phyloP scores from a whole-genome alignment of 164 flowering plant species.

The Pachysandra terminalis region DNA sequence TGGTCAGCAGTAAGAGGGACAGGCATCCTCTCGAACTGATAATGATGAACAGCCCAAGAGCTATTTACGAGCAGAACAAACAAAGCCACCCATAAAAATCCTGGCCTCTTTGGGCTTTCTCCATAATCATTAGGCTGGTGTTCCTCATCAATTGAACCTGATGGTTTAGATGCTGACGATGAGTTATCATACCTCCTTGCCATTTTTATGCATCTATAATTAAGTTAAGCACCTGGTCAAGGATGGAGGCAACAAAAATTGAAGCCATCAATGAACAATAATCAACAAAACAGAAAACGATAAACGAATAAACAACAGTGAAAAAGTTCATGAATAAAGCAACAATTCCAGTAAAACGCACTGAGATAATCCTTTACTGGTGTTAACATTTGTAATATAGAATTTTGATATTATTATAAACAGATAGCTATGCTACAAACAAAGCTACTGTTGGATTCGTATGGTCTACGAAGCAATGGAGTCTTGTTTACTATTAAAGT shows the following conservation, averaged over 20 bases:
- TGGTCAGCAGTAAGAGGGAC: slow-evolving; percentile 52
- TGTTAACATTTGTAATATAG: too few relatives aligned
- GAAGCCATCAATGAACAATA: not conserved
- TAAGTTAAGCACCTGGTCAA: slow-evolving; percentile 1
- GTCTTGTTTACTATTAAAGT: too few relatives aligned
- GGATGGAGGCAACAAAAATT: not conserved
- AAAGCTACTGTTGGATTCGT: too few relatives aligned
- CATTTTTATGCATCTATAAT: slow-evolving; percentile 7
- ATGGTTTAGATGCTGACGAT: slow-evolving; percentile 6
- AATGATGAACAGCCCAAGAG: slow-evolving; percentile 56
- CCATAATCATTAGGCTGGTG: not conserved
- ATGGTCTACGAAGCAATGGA: too few relatives aligned
- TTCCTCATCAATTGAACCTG: not conserved
- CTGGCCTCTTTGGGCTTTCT: slow-evolving; percentile 43
- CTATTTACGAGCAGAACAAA: slow-evolving; percentile 35
- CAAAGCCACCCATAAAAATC: slow-evolving; percentile 39
- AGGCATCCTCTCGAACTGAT: slow-evolving; percentile 66
- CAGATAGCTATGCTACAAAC: too few relatives aligned
- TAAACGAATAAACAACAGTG: not conserved
- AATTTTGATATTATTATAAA: too few relatives aligned
- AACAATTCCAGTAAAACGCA: not conserved
- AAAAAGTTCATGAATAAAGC: not conserved
- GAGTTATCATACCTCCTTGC: slow-evolving; percentile 11
- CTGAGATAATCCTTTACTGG: too few relatives aligned
- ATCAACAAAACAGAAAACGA: not conserved